Base-by-base conservation (phyloP, 176 grass and related monocot genomes). In the Eremochloa ophiuroides region DNA sequence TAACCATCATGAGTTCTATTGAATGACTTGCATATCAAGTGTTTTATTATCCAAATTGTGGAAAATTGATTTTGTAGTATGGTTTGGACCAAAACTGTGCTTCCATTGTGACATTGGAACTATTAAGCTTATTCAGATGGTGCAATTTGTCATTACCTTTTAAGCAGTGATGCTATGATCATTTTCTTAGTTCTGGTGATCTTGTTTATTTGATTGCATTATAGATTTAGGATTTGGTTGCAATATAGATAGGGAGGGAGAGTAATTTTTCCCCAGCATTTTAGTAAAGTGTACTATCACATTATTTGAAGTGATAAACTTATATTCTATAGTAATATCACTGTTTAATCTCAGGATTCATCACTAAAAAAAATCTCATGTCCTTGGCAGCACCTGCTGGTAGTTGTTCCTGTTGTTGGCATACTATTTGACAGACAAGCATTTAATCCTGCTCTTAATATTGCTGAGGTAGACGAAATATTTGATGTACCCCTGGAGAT, bases 401-500 rank as follows among this genome's bases (percentile, higher is more conserved):
- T 85, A 63, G 92, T 94, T 84, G 83, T 79, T 78, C 92, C 92
- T 82, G 81, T 94, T 65, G 28, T 89, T 53, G 86, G 92, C 18
- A 39, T 94, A 82, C 73, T 94, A 5, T 84, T 69, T 38, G 84
- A 94, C 51, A 87, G 50, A 61, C 17, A 91, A 25, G 80, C 58
- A 15, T 91, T 94, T 80, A 82, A 85, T 69, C 84, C 84, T 79
- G 51, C 71, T 58, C 59, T 81, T 82, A 91, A 91, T 76, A 55
- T 56, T 56, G 67, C 33, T 71, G 92, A 91, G 78, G 89, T 94
- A 69, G 86, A 91, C 2, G 70, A 76, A 77, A 76, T 91, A 71
- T 94, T 91, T 67, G 73, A 94, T 87, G 89, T 91, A 56, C 89
- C 89, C 11, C 46, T 89, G 66, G 84, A 91, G 81, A 94, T 94